phyloP scores from a whole-genome alignment of 129 eudicot genomes.

The Centaurea solstitialis region DNA sequence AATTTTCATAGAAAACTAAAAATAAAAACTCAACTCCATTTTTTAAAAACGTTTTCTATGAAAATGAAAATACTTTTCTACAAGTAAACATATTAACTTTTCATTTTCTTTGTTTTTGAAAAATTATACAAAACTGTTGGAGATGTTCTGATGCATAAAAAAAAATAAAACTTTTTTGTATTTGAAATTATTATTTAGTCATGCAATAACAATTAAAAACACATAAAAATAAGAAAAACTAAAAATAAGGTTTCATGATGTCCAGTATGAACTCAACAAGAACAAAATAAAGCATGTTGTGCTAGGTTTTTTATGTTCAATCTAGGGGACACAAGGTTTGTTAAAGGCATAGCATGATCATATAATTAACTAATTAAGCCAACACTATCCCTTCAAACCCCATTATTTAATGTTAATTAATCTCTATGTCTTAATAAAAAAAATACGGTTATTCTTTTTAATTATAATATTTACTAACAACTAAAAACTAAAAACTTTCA shows the following conservation, averaged over 20 bases:
- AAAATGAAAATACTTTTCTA: no score
- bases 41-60: no score
- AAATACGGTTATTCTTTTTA: not conserved
- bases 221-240: no score
- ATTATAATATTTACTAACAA: not conserved
- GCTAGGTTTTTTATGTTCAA: constrained; percentile 8
- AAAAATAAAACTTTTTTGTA: not conserved
- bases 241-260: not conserved
- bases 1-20: no score
- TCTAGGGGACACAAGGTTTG: constrained; percentile 32
- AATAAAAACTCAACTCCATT: no score
- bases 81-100: no score
- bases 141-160: no score
- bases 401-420: not conserved
- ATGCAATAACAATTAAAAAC: not conserved
- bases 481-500: not conserved
- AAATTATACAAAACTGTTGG: no score
- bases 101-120: no score
- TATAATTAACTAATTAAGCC: not conserved
- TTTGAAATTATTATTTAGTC: not conserved
- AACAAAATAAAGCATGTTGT: constrained; percentile 23
- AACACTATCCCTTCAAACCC: not conserved
- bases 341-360: constrained; percentile 21
- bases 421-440: not conserved
- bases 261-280: constrained; percentile 28